A percentile compares a stretch with the other conserved stretches of the same genome.
These are phyloP conservation scores for Sporobolus alterniflorus DNA, from an alignment of 202 grass and related monocot genomes.

Conservation along the genomic window DNA sequence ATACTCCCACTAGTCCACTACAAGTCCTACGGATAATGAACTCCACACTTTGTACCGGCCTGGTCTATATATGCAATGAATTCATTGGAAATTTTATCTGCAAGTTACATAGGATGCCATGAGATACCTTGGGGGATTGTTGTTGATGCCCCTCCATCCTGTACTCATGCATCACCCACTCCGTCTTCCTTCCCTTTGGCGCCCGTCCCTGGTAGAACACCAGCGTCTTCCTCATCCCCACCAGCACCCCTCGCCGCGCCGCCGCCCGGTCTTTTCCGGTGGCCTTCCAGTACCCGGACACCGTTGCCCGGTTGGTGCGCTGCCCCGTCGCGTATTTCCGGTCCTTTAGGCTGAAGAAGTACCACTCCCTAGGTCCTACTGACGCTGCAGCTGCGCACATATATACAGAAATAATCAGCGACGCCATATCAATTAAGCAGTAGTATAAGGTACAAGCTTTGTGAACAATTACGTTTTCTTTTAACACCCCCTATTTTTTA, in stretches of 20 bases:
- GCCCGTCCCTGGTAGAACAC: conserved; percentile 94
- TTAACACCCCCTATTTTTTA: not conserved
- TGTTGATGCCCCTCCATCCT: conserved; percentile 52
- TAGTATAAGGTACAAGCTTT: not conserved
- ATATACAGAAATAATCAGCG: not conserved
- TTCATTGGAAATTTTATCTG: not conserved
- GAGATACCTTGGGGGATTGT: conserved; percentile 9
- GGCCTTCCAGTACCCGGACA: conserved; percentile 91
- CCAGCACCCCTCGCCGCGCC: conserved; percentile 28
- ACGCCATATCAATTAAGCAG: not conserved
- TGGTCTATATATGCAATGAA: not conserved
- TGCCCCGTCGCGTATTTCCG: conserved; percentile 89
- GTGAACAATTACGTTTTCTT: not conserved
- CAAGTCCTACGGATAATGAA: not conserved
- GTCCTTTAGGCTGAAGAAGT: conserved; percentile 83
- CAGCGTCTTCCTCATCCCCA: conserved; percentile 92
- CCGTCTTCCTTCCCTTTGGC: conserved; percentile 89
- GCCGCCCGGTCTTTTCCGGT: conserved; percentile 79
- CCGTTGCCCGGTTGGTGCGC: conserved; percentile 76
- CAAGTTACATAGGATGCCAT: not conserved
- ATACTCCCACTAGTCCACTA: not conserved
- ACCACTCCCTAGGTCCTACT: conserved; percentile 74
- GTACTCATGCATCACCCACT: conserved; percentile 99
- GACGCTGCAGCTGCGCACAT: conserved; percentile 43
- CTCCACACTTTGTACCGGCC: conserved; percentile 22